Conservation (phyloP, 352 stramenopile genomes). For the Pythium oligandrum region DNA sequence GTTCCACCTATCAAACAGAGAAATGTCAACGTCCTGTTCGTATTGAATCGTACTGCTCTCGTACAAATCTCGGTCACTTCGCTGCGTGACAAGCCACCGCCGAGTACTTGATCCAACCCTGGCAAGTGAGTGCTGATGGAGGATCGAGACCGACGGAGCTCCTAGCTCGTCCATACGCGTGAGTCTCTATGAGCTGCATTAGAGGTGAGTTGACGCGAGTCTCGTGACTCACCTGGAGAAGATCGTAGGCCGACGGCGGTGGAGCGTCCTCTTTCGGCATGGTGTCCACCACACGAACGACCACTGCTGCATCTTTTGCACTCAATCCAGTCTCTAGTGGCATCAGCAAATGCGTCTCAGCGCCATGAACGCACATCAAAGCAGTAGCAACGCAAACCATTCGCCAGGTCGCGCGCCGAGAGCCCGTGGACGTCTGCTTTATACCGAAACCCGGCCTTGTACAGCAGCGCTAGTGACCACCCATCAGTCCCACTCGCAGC, state of each 20-base stretch:
- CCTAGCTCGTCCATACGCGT: too few relatives aligned
- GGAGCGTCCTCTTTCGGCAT: neutral
- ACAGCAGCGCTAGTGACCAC: constrained; percentile 36
- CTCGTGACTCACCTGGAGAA: constrained; percentile 7
- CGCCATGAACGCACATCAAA: neutral
- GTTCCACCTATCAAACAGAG: constrained; percentile 37
- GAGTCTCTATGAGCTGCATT: too few relatives aligned
- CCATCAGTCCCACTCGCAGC: neutral
- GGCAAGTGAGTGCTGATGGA: constrained; percentile 38
- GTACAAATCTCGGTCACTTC: constrained; percentile 81
- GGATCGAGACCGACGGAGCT: too few relatives aligned
- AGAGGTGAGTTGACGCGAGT: too few relatives aligned
- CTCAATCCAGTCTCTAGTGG: constrained; percentile 4
- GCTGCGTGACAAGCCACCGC: constrained; percentile 53
- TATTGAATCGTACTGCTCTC: neutral
- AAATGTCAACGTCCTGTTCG: neutral
- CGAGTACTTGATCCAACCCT: constrained; percentile 51
- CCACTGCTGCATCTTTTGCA: neutral
- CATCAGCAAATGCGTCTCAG: neutral
- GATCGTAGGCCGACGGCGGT: constrained; percentile 6
- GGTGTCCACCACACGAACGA: neutral
- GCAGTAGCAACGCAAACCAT: constrained; percentile 21
- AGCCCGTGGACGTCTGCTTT: constrained; percentile 42
- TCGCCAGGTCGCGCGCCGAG: constrained; percentile 49
- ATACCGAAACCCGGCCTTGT: constrained; percentile 60